Evolutionary conservation across 257 asterid species (phyloP).

Genomic region (Dorcoceras hygrometricum): DNA sequence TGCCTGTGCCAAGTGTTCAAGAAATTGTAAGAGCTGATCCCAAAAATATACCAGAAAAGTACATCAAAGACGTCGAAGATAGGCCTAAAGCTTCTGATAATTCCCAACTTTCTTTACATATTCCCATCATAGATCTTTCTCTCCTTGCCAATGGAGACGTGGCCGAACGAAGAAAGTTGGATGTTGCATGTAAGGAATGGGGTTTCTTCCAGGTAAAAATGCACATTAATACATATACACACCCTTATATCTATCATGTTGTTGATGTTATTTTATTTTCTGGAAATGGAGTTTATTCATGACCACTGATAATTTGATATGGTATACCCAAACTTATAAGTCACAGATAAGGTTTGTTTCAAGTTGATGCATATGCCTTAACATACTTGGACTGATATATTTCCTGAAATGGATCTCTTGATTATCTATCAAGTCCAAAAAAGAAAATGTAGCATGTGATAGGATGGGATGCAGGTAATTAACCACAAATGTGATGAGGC

Average conservation of each 20-base stretch:
- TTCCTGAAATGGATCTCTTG: too few species aligned
- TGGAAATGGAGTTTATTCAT: too few species aligned
- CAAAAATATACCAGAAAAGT: conserved; percentile 32
- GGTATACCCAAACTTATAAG: too few species aligned
- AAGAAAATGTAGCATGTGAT: neutral
- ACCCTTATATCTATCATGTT: too few species aligned
- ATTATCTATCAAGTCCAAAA: too few species aligned
- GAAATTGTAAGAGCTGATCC: conserved; percentile 41
- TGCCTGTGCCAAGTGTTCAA: conserved; percentile 47
- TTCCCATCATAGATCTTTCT: conserved; percentile 39
- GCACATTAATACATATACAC: too few species aligned
- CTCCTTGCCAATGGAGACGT: conserved; percentile 34
- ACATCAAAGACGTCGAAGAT: conserved; percentile 29
- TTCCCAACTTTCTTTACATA: conserved; percentile 21
- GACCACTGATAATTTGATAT: too few species aligned
- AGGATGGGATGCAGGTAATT: conserved; percentile 29
- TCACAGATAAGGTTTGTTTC: too few species aligned
- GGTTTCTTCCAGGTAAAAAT: conserved; percentile 44
- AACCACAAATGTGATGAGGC: conserved; percentile 40
- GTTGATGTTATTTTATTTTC: too few species aligned
- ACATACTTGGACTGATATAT: too few species aligned
- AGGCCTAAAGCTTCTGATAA: conserved; percentile 31
- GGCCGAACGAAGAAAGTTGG: conserved; percentile 36
- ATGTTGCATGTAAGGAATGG: conserved; percentile 45
- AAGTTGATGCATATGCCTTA: too few species aligned